Base-by-base conservation (phyloP, 2,329 filamentous ascomycete species). In the Parafenestella ontariensis region DNA sequence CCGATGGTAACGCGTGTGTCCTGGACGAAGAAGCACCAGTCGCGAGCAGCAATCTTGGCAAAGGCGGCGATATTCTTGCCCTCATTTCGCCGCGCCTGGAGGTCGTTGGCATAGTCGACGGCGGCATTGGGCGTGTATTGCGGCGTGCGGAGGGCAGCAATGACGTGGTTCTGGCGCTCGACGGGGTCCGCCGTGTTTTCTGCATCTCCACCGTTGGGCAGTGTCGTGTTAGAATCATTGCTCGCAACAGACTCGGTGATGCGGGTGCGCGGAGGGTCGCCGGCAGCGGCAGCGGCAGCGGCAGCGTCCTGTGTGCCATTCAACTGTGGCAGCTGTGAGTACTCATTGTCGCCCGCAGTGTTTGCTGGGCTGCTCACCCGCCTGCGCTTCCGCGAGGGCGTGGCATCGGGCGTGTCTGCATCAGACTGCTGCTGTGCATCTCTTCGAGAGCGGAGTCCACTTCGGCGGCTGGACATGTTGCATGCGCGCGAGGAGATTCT, bases 21-120 rank as follows among this genome's bases (percentile, higher is more conserved):
- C 58, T 88, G 89, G 56, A 94, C 87, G 71, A 92, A 94, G 75
- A 89, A 95, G 9, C 90, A 92, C 91, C 91, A 95, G 71, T 91
- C 89, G 61, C 87, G 85, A 15, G 89, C 91, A 18, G 90, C 87
- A 56, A 95, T 88, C 78, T 94, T 94, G 51, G 90, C 91, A 73
- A 91, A 95, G 31, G 91, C 91, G 6, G 79, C 76, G 28, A 80
- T 77, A 64, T 74, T 78, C 58, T 69, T 71, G 65, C 72, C 79
- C 69, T 70, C 75, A 65, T 59, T 79, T 71, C 70, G 78, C 56
- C 65, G 66, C 43, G 70, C 76, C 44, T 82, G 77, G 41, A 82
- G 69, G 51, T 81, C 78, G 53, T 84, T 81, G 1, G 82, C 81
- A 62, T 86, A 89, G 42, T 83, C 77, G 36, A 87, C 69, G 1